phyloP scores from a whole-genome alignment of 306 rosid genomes.

The Psophocarpus tetragonolobus region DNA sequence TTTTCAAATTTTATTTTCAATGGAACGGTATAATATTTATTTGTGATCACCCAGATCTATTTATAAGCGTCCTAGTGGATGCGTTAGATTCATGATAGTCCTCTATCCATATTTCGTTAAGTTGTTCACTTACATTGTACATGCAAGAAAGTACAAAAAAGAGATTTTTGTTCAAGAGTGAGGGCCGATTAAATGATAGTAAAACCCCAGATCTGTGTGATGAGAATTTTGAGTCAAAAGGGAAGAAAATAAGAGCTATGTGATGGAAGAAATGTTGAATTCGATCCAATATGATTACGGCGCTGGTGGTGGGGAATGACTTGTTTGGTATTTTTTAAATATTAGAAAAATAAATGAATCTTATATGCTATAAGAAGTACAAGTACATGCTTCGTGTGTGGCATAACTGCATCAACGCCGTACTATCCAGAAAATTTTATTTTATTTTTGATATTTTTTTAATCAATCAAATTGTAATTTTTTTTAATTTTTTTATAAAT shows the following conservation, averaged over 20 bases:
- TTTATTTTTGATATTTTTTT: no score
- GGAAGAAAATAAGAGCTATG: neutral
- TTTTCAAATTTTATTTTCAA: neutral
- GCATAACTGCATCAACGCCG: no score
- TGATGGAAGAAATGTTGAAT: conserved; percentile 19
- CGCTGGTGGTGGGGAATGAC: neutral
- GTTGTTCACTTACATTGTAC: conserved; percentile 31
- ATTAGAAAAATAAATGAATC: no score
- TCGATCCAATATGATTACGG: neutral
- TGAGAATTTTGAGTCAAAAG: neutral
- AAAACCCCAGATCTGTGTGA: neutral
- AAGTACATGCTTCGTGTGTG: neutral
- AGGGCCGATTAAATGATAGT: neutral
- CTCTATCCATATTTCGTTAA: conserved; percentile 14
- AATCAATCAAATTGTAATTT: no score
- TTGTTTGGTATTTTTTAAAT: neutral
- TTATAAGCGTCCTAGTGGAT: conserved; percentile 25
- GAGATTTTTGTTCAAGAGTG: neutral
- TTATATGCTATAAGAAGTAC: neutral
- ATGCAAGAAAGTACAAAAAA: neutral
- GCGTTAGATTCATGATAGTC: neutral
- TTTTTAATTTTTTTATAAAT: no score
- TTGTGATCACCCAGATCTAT: neutral
- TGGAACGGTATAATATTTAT: neutral
- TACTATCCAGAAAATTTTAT: no score